A percentile compares a stretch with the other conserved stretches of the same genome.
Conservation (phyloP, 768 basidiomycete genomes). For the Punctularia strigosozonata region DNA sequence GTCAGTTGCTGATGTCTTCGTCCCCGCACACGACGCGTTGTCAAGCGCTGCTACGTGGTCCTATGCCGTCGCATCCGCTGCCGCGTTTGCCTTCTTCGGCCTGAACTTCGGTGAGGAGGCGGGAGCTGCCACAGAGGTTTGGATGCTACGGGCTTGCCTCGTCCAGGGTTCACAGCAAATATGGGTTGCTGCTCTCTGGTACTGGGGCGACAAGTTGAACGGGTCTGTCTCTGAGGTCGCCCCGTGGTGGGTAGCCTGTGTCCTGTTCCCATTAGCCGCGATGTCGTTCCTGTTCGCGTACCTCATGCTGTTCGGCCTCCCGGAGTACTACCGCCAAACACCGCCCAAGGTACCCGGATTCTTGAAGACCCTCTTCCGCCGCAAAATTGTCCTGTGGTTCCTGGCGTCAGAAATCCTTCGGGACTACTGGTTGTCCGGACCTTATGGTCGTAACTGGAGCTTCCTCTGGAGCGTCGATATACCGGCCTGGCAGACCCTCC, state of each 20-base stretch:
- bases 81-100: slow-evolving; percentile 88
- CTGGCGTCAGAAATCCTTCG: slow-evolving; percentile 82
- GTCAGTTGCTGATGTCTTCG: slow-evolving; percentile 50
- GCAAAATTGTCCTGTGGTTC: slow-evolving; percentile 94
- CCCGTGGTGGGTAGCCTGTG: slow-evolving; percentile 78
- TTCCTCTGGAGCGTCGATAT: slow-evolving; percentile 86
- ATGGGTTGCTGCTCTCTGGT: slow-evolving; percentile 94
- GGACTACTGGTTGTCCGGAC: slow-evolving; percentile 90
- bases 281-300: slow-evolving; percentile 72
- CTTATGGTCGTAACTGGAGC: slow-evolving; percentile 89
- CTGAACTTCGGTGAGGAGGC: slow-evolving; percentile 97
- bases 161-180: slow-evolving; percentile 94
- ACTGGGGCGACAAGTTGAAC: slow-evolving; percentile 83
- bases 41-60: slow-evolving; percentile 79
- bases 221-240: slow-evolving; percentile 37
- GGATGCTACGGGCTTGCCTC: slow-evolving; percentile 83
- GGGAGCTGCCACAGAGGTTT: slow-evolving; percentile 90
- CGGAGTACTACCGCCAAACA: slow-evolving; percentile 84
- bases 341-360: slow-evolving; percentile 94
- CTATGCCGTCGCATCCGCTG: slow-evolving; percentile 88
- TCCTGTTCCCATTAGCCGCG: slow-evolving; percentile 72
- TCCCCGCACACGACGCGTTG: slow-evolving; percentile 50
- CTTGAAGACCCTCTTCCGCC: slow-evolving; percentile 75
- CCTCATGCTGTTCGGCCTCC: slow-evolving; percentile 70
- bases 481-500: slow-evolving; percentile 69